A percentile compares a stretch with the other conserved stretches of the same genome.
phyloP scores from a whole-genome alignment of 2,329 filamentous ascomycete species.

The Monosporascus sp. region DNA sequence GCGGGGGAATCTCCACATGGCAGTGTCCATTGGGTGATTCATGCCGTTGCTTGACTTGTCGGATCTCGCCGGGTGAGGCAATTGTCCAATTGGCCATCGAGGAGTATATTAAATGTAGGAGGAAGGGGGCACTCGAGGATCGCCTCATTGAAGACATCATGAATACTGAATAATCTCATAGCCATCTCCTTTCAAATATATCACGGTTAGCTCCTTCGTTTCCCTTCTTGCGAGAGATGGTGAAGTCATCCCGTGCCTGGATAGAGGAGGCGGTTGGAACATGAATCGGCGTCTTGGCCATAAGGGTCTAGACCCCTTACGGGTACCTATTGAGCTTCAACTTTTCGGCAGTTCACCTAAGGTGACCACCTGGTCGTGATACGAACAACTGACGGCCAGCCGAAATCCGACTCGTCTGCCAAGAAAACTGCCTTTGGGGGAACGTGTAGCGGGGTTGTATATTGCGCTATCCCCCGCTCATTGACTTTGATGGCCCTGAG shows the following conservation, averaged over 20 bases:
- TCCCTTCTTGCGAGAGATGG: not conserved
- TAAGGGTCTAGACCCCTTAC: not conserved
- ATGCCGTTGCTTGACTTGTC: not conserved
- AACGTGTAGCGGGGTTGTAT: not conserved
- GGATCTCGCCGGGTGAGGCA: not conserved
- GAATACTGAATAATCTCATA: no score
- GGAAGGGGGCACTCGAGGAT: not conserved
- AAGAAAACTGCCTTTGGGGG: not conserved
- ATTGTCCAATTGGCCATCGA: not conserved
- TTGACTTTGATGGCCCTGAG: no score
- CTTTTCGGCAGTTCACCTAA: not conserved
- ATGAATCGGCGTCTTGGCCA: not conserved
- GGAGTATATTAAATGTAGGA: not conserved
- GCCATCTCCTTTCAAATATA: not conserved
- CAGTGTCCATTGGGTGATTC: not conserved
- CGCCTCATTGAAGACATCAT: no score
- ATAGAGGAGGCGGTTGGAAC: not conserved
- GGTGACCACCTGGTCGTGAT: no score
- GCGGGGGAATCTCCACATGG: not conserved
- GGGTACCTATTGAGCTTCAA: not conserved
- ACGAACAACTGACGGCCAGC: not conserved
- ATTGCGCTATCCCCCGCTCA: no score
- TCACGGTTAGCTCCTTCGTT: not conserved
- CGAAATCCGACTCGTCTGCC: not conserved
- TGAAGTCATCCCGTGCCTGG: not conserved